Percentiles rank a stretch among this genome's conserved stretches.
phyloP scores from a whole-genome alignment of 2,329 filamentous ascomycete species.

The Diaporthe helianthi region DNA sequence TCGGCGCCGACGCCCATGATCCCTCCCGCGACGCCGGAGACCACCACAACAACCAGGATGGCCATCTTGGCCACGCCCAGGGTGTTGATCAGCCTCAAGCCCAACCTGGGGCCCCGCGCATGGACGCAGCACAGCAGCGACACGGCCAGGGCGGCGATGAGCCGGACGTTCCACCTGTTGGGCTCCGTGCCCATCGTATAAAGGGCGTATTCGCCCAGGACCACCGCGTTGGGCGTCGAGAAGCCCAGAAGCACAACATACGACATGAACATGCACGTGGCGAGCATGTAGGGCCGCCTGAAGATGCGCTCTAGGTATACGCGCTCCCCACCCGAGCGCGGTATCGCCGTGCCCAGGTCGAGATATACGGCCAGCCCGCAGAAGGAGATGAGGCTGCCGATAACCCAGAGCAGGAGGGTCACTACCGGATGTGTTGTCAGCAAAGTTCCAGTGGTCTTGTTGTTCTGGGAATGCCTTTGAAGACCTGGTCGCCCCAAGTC shows the following conservation, averaged over 20 bases:
- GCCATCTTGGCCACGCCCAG: constrained; percentile 58
- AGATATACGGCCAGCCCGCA: constrained; percentile 55
- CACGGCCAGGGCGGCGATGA: constrained; percentile 54
- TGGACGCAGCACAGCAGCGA: constrained; percentile 56
- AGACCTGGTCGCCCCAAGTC: not conserved
- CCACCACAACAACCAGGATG: constrained; percentile 54
- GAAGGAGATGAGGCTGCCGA: constrained; percentile 54
- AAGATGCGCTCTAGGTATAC: constrained; percentile 62
- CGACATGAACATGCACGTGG: constrained; percentile 60
- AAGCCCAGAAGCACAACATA: constrained; percentile 59
- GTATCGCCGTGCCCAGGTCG: constrained; percentile 53
- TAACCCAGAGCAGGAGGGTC: constrained; percentile 60
- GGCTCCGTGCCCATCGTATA: constrained; percentile 50
- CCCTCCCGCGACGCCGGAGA: constrained; percentile 50
- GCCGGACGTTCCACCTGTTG: constrained; percentile 57
- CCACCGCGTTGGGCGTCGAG: constrained; percentile 59
- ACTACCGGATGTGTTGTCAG: constrained; percentile 39
- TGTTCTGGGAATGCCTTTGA: not conserved
- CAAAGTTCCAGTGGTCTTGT: not conserved
- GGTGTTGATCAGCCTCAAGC: constrained; percentile 55
- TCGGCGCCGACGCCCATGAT: constrained; percentile 43
- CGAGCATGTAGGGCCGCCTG: constrained; percentile 56
- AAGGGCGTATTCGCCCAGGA: constrained; percentile 59
- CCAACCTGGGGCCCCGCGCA: constrained; percentile 52
- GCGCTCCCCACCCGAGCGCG: constrained; percentile 57